Evolutionary conservation across 257 asterid species (phyloP).

Genomic region (Henckelia pumila): DNA sequence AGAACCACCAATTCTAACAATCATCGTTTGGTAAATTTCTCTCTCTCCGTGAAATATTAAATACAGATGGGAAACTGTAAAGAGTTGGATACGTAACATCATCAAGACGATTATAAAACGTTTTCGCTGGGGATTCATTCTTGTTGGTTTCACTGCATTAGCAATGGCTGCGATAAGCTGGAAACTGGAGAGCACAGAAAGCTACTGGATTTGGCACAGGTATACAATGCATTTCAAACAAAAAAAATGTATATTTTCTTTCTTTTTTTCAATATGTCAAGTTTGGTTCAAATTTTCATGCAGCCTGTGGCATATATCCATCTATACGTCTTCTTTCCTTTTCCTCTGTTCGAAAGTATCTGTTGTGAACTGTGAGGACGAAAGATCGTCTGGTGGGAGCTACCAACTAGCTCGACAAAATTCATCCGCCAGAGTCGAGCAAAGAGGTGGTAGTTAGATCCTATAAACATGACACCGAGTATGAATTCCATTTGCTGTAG

Average conservation of each 20-base stretch:
- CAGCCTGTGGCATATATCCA: constrained; percentile 88
- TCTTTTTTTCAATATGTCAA: constrained; percentile 20
- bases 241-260: background rate
- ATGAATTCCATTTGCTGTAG: background rate
- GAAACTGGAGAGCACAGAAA: constrained; percentile 67
- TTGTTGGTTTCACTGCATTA: constrained; percentile 63
- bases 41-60: constrained; percentile 18
- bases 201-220: constrained; percentile 99
- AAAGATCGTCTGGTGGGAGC: constrained; percentile 40
- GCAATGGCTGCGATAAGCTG: constrained; percentile 88
- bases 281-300: constrained; percentile 33
- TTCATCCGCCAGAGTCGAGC: constrained; percentile 47
- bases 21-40: too few relatives aligned
- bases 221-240: constrained; percentile 19
- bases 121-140: constrained; percentile 69
- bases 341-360: constrained; percentile 85
- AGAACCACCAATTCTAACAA: too few relatives aligned
- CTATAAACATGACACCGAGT: background rate
- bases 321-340: constrained; percentile 81
- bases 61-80: constrained; percentile 60
- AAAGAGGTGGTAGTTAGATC: constrained; percentile 37
- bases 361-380: constrained; percentile 40
- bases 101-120: constrained; percentile 57
- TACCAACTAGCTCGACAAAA: constrained; percentile 70
- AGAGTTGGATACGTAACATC: constrained; percentile 47